A percentile compares a stretch with the other conserved stretches of the same genome.
phyloP scores from a whole-genome alignment of 2,329 filamentous ascomycete genomes.

The Metarhizium anisopliae region DNA sequence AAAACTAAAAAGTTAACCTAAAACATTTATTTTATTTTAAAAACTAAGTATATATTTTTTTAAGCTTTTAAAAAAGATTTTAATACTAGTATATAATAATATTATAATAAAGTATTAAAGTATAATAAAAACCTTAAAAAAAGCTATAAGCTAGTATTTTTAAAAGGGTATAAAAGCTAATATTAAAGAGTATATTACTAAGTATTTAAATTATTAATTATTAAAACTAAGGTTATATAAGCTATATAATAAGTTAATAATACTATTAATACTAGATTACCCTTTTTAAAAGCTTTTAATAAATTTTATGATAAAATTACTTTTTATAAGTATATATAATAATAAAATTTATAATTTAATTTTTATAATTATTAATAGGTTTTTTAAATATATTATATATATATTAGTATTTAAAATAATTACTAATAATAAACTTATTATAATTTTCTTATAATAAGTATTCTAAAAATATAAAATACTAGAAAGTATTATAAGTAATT shows the following conservation, averaged over 20 bases:
- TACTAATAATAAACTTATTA: background rate
- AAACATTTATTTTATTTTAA: background rate
- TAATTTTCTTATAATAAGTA: background rate
- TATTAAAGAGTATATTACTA: background rate
- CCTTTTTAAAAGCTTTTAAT: background rate
- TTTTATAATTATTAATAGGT: background rate
- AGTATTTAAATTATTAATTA: background rate
- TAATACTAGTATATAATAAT: background rate
- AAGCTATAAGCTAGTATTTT: background rate
- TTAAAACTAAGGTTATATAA: background rate
- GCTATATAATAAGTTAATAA: background rate
- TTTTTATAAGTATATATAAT: background rate
- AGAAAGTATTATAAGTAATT: background rate
- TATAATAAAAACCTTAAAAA: background rate
- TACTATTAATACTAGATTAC: background rate
- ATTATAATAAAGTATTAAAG: background rate
- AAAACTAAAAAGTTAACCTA: background rate
- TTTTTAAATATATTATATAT: background rate
- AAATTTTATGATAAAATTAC: background rate
- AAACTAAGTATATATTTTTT: background rate
- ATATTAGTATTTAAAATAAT: background rate
- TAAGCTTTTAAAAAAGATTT: background rate
- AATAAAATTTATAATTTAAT: background rate
- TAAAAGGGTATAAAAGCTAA: background rate
- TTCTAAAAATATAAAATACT: background rate